phyloP scores from a whole-genome alignment of 2,329 filamentous ascomycete genomes.

The Aspergillus ochraceoroseus region DNA sequence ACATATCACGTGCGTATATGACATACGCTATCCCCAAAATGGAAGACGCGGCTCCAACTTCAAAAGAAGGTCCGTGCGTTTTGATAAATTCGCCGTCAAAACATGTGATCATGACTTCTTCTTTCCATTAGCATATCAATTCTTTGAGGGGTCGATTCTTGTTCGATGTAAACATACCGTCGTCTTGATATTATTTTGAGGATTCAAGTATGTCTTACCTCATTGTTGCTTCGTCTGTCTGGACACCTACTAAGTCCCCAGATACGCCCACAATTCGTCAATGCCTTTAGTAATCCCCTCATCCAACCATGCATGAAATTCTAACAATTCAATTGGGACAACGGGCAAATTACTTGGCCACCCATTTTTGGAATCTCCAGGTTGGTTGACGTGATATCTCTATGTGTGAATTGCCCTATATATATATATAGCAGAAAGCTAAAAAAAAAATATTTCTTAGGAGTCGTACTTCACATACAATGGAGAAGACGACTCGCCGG shows the following conservation, averaged over 20 bases:
- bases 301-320: constrained; percentile 75
- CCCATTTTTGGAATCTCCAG: constrained; percentile 97
- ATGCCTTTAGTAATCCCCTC: not conserved
- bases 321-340: constrained; percentile 90
- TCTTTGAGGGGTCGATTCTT: too few species aligned
- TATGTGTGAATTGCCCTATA: not conserved
- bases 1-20: constrained; percentile 25
- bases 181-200: not conserved
- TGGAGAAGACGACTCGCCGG: constrained; percentile 58
- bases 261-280: not conserved
- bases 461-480: constrained; percentile 96
- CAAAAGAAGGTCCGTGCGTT: constrained; percentile 8
- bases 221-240: not conserved
- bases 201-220: constrained; percentile 7
- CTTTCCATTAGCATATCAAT: not conserved
- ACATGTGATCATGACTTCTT: constrained; percentile 8
- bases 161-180: too few species aligned
- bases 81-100: not conserved
- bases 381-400: constrained; percentile 48
- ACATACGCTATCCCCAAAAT: constrained; percentile 4
- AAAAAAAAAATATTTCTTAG: constrained; percentile 47
- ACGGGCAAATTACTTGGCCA: constrained; percentile 85
- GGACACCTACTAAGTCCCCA: constrained; percentile 4
- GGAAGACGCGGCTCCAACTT: constrained; percentile 1
- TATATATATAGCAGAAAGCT: not conserved